These are phyloP conservation scores for Galeopsis tetrahit DNA, from an alignment of 257 asterid genomes.

Conservation along the genomic window DNA sequence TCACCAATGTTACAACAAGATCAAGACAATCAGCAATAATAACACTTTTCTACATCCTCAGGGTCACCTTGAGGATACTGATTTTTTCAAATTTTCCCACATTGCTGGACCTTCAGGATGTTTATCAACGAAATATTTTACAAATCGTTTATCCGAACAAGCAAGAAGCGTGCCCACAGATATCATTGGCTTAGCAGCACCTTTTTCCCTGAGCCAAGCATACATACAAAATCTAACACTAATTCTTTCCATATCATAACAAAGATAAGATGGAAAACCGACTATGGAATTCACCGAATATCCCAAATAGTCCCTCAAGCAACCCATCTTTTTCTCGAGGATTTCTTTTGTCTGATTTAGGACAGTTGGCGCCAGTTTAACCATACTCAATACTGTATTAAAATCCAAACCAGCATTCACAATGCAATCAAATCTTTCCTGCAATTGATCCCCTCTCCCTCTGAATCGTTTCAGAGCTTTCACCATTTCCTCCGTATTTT, in stretches of 20 bases:
- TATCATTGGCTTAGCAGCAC: slow-evolving; percentile 73
- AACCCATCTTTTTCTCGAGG: slow-evolving; percentile 64
- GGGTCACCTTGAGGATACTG: slow-evolving; percentile 23
- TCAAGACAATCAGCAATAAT: not conserved
- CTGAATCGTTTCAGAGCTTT: slow-evolving; percentile 77
- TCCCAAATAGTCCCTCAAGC: slow-evolving; percentile 57
- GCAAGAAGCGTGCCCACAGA: slow-evolving; percentile 79
- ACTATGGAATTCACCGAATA: slow-evolving; percentile 75
- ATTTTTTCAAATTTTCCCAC: slow-evolving; percentile 66
- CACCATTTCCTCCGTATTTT: slow-evolving; percentile 86
- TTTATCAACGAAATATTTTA: slow-evolving; percentile 65
- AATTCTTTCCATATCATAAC: slow-evolving; percentile 76
- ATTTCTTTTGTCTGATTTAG: slow-evolving; percentile 74
- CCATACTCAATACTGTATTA: slow-evolving; percentile 64
- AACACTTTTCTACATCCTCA: slow-evolving; percentile 17
- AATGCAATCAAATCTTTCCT: slow-evolving; percentile 87
- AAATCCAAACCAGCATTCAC: slow-evolving; percentile 79
- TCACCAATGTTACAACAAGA: not conserved
- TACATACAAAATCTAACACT: slow-evolving; percentile 72
- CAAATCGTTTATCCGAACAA: slow-evolving; percentile 68
- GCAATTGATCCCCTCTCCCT: slow-evolving; percentile 93
- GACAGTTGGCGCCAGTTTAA: slow-evolving; percentile 68
- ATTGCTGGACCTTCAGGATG: slow-evolving; percentile 80
- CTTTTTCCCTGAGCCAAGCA: slow-evolving; percentile 74
- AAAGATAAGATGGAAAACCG: slow-evolving; percentile 72